phyloP scores from a whole-genome alignment of 1,284 basidiomycete species.

The Papiliotrema terrestris region DNA sequence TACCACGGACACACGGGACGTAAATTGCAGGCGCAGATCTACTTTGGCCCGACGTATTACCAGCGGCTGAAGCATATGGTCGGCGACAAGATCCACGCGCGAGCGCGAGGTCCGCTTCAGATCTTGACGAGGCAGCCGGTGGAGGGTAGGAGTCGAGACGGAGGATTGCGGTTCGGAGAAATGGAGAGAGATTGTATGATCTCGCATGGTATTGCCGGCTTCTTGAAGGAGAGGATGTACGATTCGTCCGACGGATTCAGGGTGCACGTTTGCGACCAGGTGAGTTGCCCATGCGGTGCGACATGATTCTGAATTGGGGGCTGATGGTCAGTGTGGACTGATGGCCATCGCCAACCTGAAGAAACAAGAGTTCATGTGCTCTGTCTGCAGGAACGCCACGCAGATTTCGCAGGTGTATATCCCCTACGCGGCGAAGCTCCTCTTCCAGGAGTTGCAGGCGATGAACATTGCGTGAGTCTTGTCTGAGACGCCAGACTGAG shows the following conservation, averaged over 20 bases:
- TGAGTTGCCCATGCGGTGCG: constrained; percentile 49
- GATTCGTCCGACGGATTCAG: constrained; percentile 90
- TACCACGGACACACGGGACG: constrained; percentile 97
- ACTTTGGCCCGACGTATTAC: constrained; percentile 98
- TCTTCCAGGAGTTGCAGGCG: constrained; percentile 40
- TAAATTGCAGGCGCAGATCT: constrained; percentile 96
- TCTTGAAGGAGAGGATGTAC: constrained; percentile 92
- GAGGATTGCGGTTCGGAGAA: constrained; percentile 98
- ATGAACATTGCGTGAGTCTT: constrained; percentile 45
- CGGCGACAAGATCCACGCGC: constrained; percentile 98
- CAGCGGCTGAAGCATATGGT: constrained; percentile 99
- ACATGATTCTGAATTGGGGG: neutral
- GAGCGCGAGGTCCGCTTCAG: constrained; percentile 94
- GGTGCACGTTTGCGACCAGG: constrained; percentile 91
- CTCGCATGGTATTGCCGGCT: constrained; percentile 96
- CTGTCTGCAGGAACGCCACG: constrained; percentile 88
- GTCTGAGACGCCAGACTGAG: neutral
- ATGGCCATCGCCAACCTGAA: constrained; percentile 89
- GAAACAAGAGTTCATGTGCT: constrained; percentile 56
- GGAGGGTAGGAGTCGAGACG: constrained; percentile 98
- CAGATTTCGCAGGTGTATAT: constrained; percentile 86
- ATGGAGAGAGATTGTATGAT: constrained; percentile 99
- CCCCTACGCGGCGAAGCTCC: constrained; percentile 69
- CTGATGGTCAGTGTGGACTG: constrained; percentile 69
- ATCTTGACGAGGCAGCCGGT: constrained; percentile 97